These are phyloP conservation scores for Syncephalastrum monosporum DNA, from an alignment of 371 early-diverging fungal species.

Conservation along the genomic window DNA sequence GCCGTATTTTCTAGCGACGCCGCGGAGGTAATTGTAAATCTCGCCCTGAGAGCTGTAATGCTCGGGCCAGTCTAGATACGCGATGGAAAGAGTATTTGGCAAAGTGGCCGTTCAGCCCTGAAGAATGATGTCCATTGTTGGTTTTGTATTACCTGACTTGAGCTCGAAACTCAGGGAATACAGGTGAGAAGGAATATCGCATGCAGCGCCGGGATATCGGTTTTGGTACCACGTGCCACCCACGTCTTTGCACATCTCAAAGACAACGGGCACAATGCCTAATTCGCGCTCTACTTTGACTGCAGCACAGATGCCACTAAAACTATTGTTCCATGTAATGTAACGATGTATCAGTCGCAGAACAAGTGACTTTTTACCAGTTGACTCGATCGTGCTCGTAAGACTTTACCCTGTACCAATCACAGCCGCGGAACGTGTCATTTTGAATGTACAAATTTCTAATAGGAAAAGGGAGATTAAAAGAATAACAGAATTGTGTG, in stretches of 20 bases:
- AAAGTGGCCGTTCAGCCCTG: slow-evolving; percentile 1
- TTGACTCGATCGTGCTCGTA: background rate
- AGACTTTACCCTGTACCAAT: slow-evolving; percentile 28
- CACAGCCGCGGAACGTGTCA: slow-evolving; percentile 10
- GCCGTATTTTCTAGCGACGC: slow-evolving; percentile 48
- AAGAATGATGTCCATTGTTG: background rate
- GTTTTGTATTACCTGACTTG: slow-evolving; percentile 11
- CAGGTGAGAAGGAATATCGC: slow-evolving; percentile 59
- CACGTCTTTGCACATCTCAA: slow-evolving; percentile 52
- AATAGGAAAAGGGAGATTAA: background rate
- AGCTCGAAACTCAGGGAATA: slow-evolving; percentile 52
- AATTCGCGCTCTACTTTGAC: slow-evolving; percentile 52
- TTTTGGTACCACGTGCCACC: slow-evolving; percentile 68
- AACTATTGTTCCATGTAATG: slow-evolving; percentile 25
- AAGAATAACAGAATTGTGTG: background rate
- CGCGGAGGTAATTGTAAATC: slow-evolving; percentile 50
- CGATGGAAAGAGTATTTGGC: too few relatives aligned
- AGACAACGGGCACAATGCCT: slow-evolving; percentile 43
- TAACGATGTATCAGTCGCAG: background rate
- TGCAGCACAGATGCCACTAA: slow-evolving; percentile 60
- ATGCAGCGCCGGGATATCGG: slow-evolving; percentile 55
- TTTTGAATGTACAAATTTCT: background rate
- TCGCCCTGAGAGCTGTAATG: slow-evolving; percentile 44
- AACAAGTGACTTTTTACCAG: background rate
- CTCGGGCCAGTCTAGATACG: slow-evolving; percentile 46